Evolutionary conservation across 1,284 basidiomycete genomes (phyloP).

Genomic region (Schizophyllum amplum): DNA sequence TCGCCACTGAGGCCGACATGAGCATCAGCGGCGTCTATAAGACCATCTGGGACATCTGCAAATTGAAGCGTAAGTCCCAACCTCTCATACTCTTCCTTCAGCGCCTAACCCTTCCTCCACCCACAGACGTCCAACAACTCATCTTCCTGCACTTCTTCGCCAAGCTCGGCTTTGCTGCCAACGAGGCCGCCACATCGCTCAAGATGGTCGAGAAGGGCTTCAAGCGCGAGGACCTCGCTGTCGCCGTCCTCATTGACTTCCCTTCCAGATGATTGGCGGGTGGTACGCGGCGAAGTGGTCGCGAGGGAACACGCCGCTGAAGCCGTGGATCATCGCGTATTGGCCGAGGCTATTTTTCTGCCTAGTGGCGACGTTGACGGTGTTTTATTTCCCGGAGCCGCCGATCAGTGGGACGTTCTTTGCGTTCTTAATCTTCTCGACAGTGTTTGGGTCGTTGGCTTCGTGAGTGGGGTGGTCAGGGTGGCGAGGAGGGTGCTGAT

Average conservation of each 20-base stretch:
- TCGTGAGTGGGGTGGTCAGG: slow-evolving; percentile 42
- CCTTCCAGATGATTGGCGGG: slow-evolving; percentile 93
- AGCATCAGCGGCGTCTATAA: slow-evolving; percentile 87
- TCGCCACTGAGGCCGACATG: slow-evolving; percentile 74
- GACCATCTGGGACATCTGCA: slow-evolving; percentile 92
- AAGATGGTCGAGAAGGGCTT: slow-evolving; percentile 98
- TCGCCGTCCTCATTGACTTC: slow-evolving; percentile 97
- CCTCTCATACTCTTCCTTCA: not conserved
- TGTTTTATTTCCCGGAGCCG: slow-evolving; percentile 78
- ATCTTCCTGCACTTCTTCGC: slow-evolving; percentile 85
- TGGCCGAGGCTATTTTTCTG: slow-evolving; percentile 80
- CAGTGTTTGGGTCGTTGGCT: slow-evolving; percentile 80
- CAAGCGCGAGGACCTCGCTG: slow-evolving; percentile 89
- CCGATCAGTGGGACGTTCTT: slow-evolving; percentile 80
- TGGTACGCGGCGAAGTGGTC: slow-evolving; percentile 97
- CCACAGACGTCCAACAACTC: slow-evolving; percentile 83
- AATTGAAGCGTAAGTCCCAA: slow-evolving; percentile 68
- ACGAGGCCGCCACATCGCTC: slow-evolving; percentile 87
- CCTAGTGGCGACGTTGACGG: slow-evolving; percentile 69
- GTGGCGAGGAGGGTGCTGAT: not conserved
- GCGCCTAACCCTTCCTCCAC: not conserved
- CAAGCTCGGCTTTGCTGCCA: slow-evolving; percentile 94
- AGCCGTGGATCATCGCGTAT: slow-evolving; percentile 89
- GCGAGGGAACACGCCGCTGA: slow-evolving; percentile 63
- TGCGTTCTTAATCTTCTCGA: slow-evolving; percentile 69